Evolutionary conservation across 1,284 basidiomycete species (phyloP), one percentile per base, ranked within the genome.

Genomic region (Ustilago lituana): DNA sequence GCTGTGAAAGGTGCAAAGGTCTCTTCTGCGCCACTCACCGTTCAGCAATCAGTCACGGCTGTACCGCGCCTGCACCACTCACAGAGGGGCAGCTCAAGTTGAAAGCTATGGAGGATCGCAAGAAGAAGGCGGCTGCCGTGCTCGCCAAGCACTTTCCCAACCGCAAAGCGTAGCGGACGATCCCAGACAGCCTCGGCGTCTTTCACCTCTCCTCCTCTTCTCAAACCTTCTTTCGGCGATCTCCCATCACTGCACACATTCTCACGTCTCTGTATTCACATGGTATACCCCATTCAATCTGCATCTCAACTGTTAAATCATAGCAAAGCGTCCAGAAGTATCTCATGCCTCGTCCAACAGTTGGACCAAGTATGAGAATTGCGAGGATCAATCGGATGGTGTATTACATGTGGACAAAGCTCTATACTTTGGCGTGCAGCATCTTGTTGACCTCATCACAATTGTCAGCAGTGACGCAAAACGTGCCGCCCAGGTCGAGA

Each of bases 71-170:
- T 14, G 38, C 70, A 5, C 73, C 75, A 0, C 35, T 56, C n/a
- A 77, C 76, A 0, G 68, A 76, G 31, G 76, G 76, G 2, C 73
- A 78, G 43, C 49, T 53, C 26, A 73, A 63, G 55, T 19, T 72
- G n/a, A 55, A 70, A 23, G 67, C 67, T 1, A 64, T 70, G 10
- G 64, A 76, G 22, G 76, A 78, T 36, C 50, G 76, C 6, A 78
- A 78, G 55, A 59, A 65, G 52, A 76, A 74, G 40, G 76, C 76
- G n/a, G 67, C 71, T 32, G 71, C 67, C 7, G 32, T 78, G 19
- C 59, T 78, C 7, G 63, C 63, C 11, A 78, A 76, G 52, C 54
- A 76, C 31, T 78, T 76, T 37, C 73, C 74, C 6, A 66, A 64
- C 33, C 62, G 52, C 41, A 73, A 67, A 22, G 40, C 47, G 19